Conservation (phyloP, 192 early-diverging fungal genomes). For the Umbelopsis sp. region DNA sequence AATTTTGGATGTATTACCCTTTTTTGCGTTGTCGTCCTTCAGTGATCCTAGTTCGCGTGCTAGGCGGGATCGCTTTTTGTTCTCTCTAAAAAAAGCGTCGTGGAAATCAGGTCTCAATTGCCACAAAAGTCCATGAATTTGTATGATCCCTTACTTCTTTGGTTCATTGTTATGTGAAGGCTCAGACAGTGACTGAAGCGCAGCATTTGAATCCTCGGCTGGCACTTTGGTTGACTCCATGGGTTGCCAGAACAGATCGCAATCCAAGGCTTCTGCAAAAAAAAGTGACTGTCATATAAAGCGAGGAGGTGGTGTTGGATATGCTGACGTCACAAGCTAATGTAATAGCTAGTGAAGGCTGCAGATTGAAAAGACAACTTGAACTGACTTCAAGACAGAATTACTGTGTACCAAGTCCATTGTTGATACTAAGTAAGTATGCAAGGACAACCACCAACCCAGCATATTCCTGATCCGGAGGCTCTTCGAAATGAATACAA, state of each 20-base stretch:
- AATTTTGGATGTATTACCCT: not conserved
- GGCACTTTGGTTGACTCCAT: conserved; percentile 15
- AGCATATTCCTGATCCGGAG: conserved; percentile 1
- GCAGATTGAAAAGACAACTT: not conserved
- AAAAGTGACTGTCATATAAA: conserved; percentile 17
- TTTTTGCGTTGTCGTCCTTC: conserved; percentile 16
- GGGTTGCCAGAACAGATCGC: not conserved
- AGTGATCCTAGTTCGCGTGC: conserved; percentile 8
- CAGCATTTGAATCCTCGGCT: not conserved
- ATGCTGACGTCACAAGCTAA: not conserved
- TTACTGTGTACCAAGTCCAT: not conserved
- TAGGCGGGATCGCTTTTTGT: conserved; percentile 8
- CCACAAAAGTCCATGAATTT: not conserved
- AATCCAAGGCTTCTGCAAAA: not conserved
- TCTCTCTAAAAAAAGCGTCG: not conserved
- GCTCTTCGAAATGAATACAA: conserved; percentile 8
- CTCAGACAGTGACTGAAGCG: not conserved
- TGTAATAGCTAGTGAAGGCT: not conserved
- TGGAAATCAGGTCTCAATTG: not conserved
- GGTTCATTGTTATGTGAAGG: not conserved
- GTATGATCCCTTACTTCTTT: not conserved
- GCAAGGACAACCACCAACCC: conserved; percentile 5
- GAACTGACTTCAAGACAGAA: not conserved
- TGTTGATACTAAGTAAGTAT: not conserved
- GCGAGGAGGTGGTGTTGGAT: too few relatives aligned